A percentile compares a stretch with the other conserved stretches of the same genome.
phyloP scores from a whole-genome alignment of 2,329 filamentous ascomycete genomes.

The Fusarium clavum region DNA sequence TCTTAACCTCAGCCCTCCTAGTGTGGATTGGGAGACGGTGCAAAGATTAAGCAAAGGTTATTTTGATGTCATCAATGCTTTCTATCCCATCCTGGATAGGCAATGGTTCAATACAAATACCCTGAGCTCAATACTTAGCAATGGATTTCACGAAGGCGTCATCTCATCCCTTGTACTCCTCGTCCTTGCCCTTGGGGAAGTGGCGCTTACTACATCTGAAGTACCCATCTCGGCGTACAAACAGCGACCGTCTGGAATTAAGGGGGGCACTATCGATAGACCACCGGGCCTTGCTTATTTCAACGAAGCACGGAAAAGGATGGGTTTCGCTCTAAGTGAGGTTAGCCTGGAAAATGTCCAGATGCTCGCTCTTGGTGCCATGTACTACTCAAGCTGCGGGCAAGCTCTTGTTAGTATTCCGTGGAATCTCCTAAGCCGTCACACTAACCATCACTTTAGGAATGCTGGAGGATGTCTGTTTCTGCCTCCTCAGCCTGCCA shows the following conservation, averaged over 20 bases:
- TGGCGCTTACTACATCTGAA: constrained; percentile 64
- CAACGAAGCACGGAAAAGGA: constrained; percentile 70
- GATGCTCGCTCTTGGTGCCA: constrained; percentile 65
- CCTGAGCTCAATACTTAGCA: constrained; percentile 58
- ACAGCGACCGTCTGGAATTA: constrained; percentile 62
- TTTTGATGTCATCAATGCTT: constrained; percentile 69
- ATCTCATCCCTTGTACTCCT: constrained; percentile 66
- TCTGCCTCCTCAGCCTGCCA: constrained; percentile 68
- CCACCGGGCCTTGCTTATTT: constrained; percentile 70
- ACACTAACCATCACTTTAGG: constrained; percentile 53
- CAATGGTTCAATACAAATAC: constrained; percentile 63
- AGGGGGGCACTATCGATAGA: constrained; percentile 60
- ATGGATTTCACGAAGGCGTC: constrained; percentile 59
- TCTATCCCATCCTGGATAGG: constrained; percentile 69
- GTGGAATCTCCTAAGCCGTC: not conserved
- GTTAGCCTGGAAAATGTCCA: constrained; percentile 70
- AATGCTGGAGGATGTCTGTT: constrained; percentile 69
- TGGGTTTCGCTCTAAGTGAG: constrained; percentile 67
- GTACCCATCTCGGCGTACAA: constrained; percentile 58
- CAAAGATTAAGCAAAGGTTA: constrained; percentile 64
- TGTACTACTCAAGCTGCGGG: constrained; percentile 66
- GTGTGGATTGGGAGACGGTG: constrained; percentile 62
- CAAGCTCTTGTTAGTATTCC: constrained; percentile 59
- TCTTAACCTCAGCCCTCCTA: constrained; percentile 34
- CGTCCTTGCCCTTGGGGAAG: constrained; percentile 69